phyloP scores from a whole-genome alignment of 2,329 filamentous ascomycete genomes.

The Geosmithia flava region DNA sequence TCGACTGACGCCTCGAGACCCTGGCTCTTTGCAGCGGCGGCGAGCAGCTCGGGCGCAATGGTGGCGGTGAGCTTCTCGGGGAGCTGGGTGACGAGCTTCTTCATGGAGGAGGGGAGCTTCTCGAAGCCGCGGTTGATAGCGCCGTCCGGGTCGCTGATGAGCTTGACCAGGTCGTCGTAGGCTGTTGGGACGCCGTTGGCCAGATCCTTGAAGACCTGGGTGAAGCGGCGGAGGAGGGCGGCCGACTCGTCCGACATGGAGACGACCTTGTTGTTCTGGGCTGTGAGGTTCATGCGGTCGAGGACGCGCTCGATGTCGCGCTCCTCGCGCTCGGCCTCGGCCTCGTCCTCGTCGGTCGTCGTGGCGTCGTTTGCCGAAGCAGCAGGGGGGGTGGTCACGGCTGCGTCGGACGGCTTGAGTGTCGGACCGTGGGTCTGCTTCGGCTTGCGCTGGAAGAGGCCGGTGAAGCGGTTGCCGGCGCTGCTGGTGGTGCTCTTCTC shows the following conservation, averaged over 20 bases:
- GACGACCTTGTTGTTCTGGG: constrained; percentile 76
- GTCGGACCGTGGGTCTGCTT: constrained; percentile 22
- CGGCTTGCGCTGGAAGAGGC: constrained; percentile 20
- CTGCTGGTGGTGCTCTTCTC: constrained; percentile 8
- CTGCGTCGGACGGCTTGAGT: constrained; percentile 19
- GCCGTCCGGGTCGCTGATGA: constrained; percentile 49
- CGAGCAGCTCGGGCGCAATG: constrained; percentile 71
- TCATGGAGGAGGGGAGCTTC: constrained; percentile 63
- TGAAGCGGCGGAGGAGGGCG: constrained; percentile 73
- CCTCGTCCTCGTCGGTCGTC: constrained; percentile 20
- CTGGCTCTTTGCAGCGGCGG: constrained; percentile 64
- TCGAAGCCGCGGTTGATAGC: constrained; percentile 48
- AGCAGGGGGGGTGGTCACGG: constrained; percentile 17
- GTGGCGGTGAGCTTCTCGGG: constrained; percentile 69
- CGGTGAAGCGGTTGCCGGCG: constrained; percentile 14
- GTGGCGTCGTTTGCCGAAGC: constrained; percentile 8
- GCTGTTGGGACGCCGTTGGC: constrained; percentile 88
- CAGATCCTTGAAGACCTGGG: constrained; percentile 80
- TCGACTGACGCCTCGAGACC: constrained; percentile 44
- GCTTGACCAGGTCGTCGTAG: constrained; percentile 66
- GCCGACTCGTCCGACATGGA: constrained; percentile 75
- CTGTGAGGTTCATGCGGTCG: constrained; percentile 71
- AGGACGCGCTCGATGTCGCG: constrained; percentile 73
- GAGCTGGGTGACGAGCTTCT: constrained; percentile 76
- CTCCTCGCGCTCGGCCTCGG: constrained; percentile 24